phyloP scores from a whole-genome alignment of 1,139 yeast species.

The Kodamaea arcana region DNA sequence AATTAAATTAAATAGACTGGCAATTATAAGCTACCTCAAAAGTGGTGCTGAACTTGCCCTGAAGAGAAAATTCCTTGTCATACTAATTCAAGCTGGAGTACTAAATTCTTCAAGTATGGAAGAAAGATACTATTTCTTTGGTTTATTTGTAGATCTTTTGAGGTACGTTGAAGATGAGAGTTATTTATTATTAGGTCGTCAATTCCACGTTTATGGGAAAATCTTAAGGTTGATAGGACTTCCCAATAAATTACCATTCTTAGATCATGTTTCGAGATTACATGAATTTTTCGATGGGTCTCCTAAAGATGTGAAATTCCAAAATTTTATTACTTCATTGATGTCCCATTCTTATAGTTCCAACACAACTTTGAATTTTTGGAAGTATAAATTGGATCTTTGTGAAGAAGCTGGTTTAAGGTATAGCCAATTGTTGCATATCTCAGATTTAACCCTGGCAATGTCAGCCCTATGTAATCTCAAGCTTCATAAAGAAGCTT shows the following conservation, averaged over 20 bases:
- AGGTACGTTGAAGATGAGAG: slow-evolving; percentile 17
- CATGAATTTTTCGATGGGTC: slow-evolving; percentile 4
- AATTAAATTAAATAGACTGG: slow-evolving; percentile 11
- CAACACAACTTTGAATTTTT: slow-evolving; percentile 17
- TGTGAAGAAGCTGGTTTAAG: slow-evolving; percentile 4
- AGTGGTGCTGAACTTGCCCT: slow-evolving; percentile 4
- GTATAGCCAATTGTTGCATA: slow-evolving; percentile 3
- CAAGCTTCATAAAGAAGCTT: slow-evolving; percentile 22
- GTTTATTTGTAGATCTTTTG: slow-evolving; percentile 17
- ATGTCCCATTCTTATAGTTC: slow-evolving; percentile 18
- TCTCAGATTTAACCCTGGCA: slow-evolving; percentile 21
- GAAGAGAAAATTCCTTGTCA: slow-evolving; percentile 19
- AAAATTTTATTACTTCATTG: slow-evolving; percentile 22
- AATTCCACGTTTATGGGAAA: slow-evolving; percentile 16
- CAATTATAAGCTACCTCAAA: slow-evolving; percentile 14
- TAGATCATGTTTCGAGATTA: slow-evolving; percentile 10
- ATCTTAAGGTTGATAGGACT: slow-evolving; percentile 18
- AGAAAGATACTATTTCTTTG: slow-evolving; percentile 13
- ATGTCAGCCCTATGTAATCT: slow-evolving; percentile 27
- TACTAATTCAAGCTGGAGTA: slow-evolving; percentile 19
- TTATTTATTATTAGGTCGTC: slow-evolving; percentile 14
- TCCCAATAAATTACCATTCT: slow-evolving; percentile 9
- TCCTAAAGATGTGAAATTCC: slow-evolving; percentile 8
- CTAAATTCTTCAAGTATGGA: slow-evolving; percentile 10
- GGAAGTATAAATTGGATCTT: slow-evolving; percentile 23